Base-by-base conservation (phyloP, 805 yeast species). In the Yarrowia sp. region DNA sequence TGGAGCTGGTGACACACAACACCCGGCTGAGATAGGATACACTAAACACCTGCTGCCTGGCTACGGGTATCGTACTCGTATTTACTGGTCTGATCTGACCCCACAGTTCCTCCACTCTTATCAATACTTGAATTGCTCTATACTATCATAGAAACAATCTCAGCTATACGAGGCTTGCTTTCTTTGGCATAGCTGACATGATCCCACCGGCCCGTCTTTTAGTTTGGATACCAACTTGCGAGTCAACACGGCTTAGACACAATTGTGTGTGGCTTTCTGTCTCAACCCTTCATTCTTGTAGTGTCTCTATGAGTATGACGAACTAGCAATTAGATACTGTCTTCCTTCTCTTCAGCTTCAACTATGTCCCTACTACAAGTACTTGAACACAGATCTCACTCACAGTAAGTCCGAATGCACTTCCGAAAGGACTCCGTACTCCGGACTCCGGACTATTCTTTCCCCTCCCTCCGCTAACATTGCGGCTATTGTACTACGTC, bases 211-310 rank as follows among this genome's bases (percentile, higher is more conserved):
- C n/a, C 13, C 30, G 10, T 43, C 30, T 43, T 13, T 20, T 19
- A 14, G 33, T n/a, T 13, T 10, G 47, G 30, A 2, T 19, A 17
- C 17, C 52, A 14, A 46, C 34, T 8, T 13, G 52, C 17, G n/a
- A 46, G 34, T 30, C 38, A 49, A 49, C 20, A 49, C 38, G 53
- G 53, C 38, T 49, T 9, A 33, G 38, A 33, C 36, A 49, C 52
- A 14, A 4, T 49, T 15, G 14, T 3, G 44, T 40, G 36, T 33
- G 38, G 53, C 20, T 49, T 49, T 33, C 24, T 19, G 46, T 43
- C 46, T 43, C 46, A 40, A 13, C 30, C 19, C 9, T 40, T 43
- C 46, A 17, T 43, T 19, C 20, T 4, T 15, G 20, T n/a, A 39
- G 17, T 14, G 15, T 39, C 4, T 14, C 42, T 39, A 39, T 13